Evolutionary conservation across 805 yeast species (phyloP), one percentile per base, ranked within the genome.

Genomic region (Saturnispora gosingensis): DNA sequence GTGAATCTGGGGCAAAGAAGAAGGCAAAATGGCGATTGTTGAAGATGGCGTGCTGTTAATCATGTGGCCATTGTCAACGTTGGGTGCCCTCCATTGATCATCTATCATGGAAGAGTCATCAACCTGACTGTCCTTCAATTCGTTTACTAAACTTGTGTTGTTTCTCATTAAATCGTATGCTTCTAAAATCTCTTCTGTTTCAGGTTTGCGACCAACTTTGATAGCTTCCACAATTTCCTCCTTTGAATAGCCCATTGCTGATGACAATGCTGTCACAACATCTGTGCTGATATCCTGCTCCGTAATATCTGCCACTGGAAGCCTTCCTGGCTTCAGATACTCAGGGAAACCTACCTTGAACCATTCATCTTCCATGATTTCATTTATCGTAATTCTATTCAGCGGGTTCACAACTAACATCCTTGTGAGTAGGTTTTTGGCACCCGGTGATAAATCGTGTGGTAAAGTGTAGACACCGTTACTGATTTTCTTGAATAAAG

Each of bases 361-460:
- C 98, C 98, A 90, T 56, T 86, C 90, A 65, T 91, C 97, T 62
- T 88, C 85, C 83, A 89, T 82, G 45, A 91, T 88, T 65, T 88
- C 96, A 62, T 82, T 88, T 45, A 91, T 88, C 11, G 97, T 89
- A 55, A 91, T 90, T 71, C 98, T 81, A 65, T 89, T 88, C 64
- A 90, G 73, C 35, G 98, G 97, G 64, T 90, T 89, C 28, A 91
- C 98, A 56, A 90, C 96, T 53, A 90, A 76, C 97, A 91, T 91
- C 64, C 84, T 80, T 38, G 90, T 85, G 54, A 90, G 77, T 59
- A 90, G 68, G 59, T 81, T 80, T 59, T 88, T 83, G 3, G 97
- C 95, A 5, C 97, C 97, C 0, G 80, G 73, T 20, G 95, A 84
- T 54, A 90, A 72, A 64, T 84, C 89, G 59, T 85, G 86, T 18